Percentiles rank a stretch among this genome's conserved stretches.
These are phyloP conservation scores for Syncephalastrum monosporum DNA, from an alignment of 371 early-diverging fungal species.

Conservation along the genomic window DNA sequence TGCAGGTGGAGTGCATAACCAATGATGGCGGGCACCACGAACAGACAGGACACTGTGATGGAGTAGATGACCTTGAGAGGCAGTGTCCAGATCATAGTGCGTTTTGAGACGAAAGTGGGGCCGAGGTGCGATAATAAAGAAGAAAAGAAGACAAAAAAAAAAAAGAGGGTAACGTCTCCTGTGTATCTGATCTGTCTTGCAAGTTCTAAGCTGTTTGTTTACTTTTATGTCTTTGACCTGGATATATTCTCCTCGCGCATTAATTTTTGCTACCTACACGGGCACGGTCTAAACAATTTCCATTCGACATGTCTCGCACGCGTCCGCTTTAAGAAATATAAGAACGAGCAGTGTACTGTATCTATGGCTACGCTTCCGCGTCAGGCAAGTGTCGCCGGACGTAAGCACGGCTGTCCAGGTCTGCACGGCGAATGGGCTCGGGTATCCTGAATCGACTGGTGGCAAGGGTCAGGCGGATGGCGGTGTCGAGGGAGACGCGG, in stretches of 20 bases:
- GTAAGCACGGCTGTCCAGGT: slow-evolving; percentile 55
- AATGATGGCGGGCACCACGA: slow-evolving; percentile 44
- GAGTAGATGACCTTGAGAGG: slow-evolving; percentile 46
- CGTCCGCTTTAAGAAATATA: too few relatives aligned
- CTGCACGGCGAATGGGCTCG: slow-evolving; percentile 90
- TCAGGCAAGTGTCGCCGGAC: slow-evolving; percentile 19
- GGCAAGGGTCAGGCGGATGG: slow-evolving; percentile 60
- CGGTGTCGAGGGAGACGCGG: slow-evolving; percentile 64
- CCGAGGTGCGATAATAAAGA: not conserved
- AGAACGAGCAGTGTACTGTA: too few relatives aligned
- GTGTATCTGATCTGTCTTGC: too few relatives aligned
- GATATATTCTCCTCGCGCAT: too few relatives aligned
- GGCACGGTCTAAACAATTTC: too few relatives aligned
- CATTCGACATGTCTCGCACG: too few relatives aligned
- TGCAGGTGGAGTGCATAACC: slow-evolving; percentile 40
- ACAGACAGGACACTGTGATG: slow-evolving; percentile 33
- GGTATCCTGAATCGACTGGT: slow-evolving; percentile 77
- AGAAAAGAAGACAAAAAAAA: not conserved
- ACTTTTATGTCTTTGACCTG: too few relatives aligned
- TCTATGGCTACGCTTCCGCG: too few relatives aligned
- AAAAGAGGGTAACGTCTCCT: too few relatives aligned
- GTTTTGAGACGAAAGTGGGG: not conserved
- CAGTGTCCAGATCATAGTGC: slow-evolving; percentile 31
- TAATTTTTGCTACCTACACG: too few relatives aligned
- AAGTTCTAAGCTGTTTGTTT: too few relatives aligned